Base-by-base conservation (phyloP, 176 grass and related monocot genomes). In the Oropetium thomaeum region DNA sequence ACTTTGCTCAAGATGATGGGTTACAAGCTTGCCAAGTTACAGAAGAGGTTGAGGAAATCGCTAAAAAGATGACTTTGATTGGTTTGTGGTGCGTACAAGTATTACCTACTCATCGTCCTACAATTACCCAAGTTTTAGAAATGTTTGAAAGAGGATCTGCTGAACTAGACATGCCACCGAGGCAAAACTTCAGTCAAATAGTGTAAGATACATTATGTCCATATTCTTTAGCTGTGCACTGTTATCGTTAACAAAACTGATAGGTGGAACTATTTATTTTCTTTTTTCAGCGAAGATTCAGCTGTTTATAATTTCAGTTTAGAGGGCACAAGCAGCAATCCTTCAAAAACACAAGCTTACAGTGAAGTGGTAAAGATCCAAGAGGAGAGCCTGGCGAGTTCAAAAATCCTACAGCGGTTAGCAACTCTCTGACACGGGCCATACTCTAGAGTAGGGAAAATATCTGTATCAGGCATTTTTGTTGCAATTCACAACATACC, bases 21-120 rank as follows among this genome's bases (percentile, higher is more conserved):
- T 23, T 86, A 23, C 31, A 76, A 73, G 17, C 20, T 26, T 19
- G 10, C 3, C 79, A 57, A 61, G 22, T 88, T 39, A 71, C 29
- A 7, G 51, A 1, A 2, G 83, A 83, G 35, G 52, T 0, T 0
- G 75, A 86, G 72, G 79, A 83, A 74, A 83, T 83, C 37, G 49
- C 14, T 22, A 86, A 30, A 33, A 71, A 78, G 52, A 78, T 89
- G 42, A 39, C 39, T 3, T 3, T 86, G 33, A 58, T 92, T 35
- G 86, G 82, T 1, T 33, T 92, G 20, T 92, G 86, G 90, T 86
- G 86, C 65, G 87, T 81, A 67, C 87, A 93, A 62, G n/a, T n/a
- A n/a, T n/a, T n/a, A 82, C 51, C 7, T 9, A 5, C 12, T 84
- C 91, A 76, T 75, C 87, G 78, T 0, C 87, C 91, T 60, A 58